Conservation (phyloP, 2,329 filamentous ascomycete genomes). For the Colletotrichum tropicicola region DNA sequence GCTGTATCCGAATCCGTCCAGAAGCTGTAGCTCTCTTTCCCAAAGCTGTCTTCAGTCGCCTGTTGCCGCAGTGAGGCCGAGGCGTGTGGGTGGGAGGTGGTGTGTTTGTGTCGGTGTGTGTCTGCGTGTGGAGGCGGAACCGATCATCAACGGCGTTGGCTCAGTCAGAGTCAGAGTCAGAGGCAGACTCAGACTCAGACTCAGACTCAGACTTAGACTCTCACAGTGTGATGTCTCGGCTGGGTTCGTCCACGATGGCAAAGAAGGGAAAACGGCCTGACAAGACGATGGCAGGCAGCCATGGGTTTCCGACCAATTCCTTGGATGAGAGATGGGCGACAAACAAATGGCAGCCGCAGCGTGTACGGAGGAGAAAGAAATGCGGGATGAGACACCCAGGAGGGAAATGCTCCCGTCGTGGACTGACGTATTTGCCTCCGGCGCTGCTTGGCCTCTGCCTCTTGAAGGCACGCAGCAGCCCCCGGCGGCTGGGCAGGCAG, state of each 20-base stretch:
- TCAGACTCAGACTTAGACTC: not conserved
- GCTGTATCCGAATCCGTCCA: conserved; percentile 2
- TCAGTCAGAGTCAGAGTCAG: not conserved
- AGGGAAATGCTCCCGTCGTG: not conserved
- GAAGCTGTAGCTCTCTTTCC: not conserved
- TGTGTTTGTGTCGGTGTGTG: not conserved
- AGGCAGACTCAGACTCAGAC: not conserved
- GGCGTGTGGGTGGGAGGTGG: not conserved
- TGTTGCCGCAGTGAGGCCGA: conserved; percentile 2
- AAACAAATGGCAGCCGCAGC: not conserved
- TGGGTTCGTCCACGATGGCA: conserved; percentile 18
- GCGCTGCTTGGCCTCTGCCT: too few relatives aligned
- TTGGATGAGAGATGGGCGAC: not conserved
- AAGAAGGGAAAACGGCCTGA: conserved; percentile 17
- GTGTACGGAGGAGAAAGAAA: not conserved
- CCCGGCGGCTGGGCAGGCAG: too few relatives aligned
- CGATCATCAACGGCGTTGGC: conserved; percentile 21
- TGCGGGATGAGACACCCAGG: conserved; percentile 13
- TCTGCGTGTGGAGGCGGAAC: conserved; percentile 14
- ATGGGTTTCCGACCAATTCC: not conserved
- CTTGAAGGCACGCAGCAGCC: too few relatives aligned
- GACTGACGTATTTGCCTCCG: conserved; percentile 2
- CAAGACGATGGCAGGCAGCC: conserved; percentile 16
- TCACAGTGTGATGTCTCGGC: conserved; percentile 2
- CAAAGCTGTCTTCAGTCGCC: conserved; percentile 12